Evolutionary conservation across 31 red algal genomes (phyloP).

Genomic region (Odonthalia washingtoniensis): DNA sequence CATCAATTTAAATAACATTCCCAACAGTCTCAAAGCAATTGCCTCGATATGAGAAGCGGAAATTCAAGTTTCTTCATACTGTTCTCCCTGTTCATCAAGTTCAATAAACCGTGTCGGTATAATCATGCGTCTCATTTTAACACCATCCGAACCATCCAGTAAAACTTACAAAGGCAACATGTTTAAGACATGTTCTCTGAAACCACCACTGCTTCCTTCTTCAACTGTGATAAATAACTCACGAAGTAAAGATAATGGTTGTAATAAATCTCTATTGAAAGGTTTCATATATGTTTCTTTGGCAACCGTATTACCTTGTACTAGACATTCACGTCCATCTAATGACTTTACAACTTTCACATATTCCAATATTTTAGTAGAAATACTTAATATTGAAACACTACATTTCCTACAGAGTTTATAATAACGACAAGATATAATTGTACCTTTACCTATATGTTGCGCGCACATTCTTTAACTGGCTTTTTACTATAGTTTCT

Average conservation of each 20-base stretch:
- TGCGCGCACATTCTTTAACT: slow-evolving; percentile 49
- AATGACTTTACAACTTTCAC: slow-evolving; percentile 71
- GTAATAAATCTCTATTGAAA: slow-evolving; percentile 74
- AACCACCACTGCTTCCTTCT: slow-evolving; percentile 87
- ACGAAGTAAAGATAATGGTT: slow-evolving; percentile 53
- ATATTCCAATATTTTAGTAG: slow-evolving; percentile 74
- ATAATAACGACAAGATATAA: slow-evolving; percentile 55
- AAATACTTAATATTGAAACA: slow-evolving; percentile 86
- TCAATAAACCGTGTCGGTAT: slow-evolving; percentile 93
- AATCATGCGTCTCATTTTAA: slow-evolving; percentile 87
- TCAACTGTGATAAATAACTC: slow-evolving; percentile 90
- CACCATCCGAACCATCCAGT: slow-evolving; percentile 67
- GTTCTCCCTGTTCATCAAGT: slow-evolving; percentile 77
- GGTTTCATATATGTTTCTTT: slow-evolving; percentile 88
- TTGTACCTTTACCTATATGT: slow-evolving; percentile 88
- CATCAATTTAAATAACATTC: slow-evolving; percentile 19
- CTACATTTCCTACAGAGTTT: background rate
- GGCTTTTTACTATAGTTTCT: slow-evolving; percentile 68
- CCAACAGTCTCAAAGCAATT: slow-evolving; percentile 76
- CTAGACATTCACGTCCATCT: slow-evolving; percentile 40
- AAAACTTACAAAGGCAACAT: slow-evolving; percentile 74
- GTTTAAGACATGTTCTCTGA: slow-evolving; percentile 86
- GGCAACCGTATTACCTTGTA: slow-evolving; percentile 77
- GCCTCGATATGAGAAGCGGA: slow-evolving; percentile 71
- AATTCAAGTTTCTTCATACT: slow-evolving; percentile 94